These are phyloP conservation scores for Boletus subcaerulescens DNA, from an alignment of 768 basidiomycete genomes.

Conservation along the genomic window DNA sequence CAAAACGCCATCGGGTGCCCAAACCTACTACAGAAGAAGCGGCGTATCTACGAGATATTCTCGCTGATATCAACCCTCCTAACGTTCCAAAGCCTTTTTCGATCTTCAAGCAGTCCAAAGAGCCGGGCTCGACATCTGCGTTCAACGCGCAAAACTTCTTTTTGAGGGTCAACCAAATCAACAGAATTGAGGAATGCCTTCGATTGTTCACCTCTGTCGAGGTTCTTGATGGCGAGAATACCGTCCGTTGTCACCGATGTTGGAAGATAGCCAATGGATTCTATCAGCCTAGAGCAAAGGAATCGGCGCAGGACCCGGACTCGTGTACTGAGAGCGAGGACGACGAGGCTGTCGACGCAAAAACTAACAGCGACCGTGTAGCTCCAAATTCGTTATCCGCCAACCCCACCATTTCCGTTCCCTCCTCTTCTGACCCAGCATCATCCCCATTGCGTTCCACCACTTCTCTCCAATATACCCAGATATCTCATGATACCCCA, in stretches of 20 bases:
- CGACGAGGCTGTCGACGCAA: slow-evolving; percentile 25
- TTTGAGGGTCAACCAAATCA: slow-evolving; percentile 28
- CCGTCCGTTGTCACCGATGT: slow-evolving; percentile 89
- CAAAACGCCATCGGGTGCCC: slow-evolving; percentile 45
- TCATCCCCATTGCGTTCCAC: slow-evolving; percentile 32
- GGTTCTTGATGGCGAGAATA: slow-evolving; percentile 89
- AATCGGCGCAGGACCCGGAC: slow-evolving; percentile 22
- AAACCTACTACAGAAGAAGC: slow-evolving; percentile 56
- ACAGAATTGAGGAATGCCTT: slow-evolving; percentile 64
- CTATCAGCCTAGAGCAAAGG: slow-evolving; percentile 35
- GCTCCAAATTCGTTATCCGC: slow-evolving; percentile 26
- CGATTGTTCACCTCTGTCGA: slow-evolving; percentile 92
- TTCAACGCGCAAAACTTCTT: slow-evolving; percentile 26
- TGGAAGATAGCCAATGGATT: slow-evolving; percentile 87
- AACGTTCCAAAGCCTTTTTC: slow-evolving; percentile 45
- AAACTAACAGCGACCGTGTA: slow-evolving; percentile 16
- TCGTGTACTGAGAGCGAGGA: slow-evolving; percentile 35
- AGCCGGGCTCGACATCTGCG: slow-evolving; percentile 14
- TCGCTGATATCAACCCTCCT: slow-evolving; percentile 58
- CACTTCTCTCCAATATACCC: slow-evolving; percentile 38
- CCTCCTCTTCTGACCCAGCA: slow-evolving; percentile 1
- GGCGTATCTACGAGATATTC: slow-evolving; percentile 64
- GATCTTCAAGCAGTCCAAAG: slow-evolving; percentile 43
- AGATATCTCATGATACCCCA: slow-evolving; percentile 24
- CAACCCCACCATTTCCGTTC: slow-evolving; percentile 12